phyloP scores from a whole-genome alignment of 148 eudicot species.

The Camellia lanceoleosa region DNA sequence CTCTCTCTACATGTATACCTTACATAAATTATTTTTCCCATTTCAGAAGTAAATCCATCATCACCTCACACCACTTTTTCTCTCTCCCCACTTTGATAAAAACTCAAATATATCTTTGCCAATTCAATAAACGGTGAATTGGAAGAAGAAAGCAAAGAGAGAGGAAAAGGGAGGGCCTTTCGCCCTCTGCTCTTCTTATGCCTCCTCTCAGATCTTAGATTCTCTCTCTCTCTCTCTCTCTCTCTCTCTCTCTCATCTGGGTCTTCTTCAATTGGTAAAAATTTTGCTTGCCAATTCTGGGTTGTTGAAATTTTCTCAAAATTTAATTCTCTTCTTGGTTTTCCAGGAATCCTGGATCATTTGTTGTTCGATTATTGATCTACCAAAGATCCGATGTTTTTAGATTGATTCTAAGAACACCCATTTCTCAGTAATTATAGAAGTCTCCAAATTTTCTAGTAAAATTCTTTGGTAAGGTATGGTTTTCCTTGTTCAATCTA shows the following conservation, averaged over 20 bases:
- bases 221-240: background rate
- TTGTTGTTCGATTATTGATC: constrained; percentile 41
- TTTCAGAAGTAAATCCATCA: constrained; percentile 31
- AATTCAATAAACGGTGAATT: constrained; percentile 14
- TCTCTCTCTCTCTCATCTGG: constrained; percentile 16
- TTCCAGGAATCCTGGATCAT: constrained; percentile 29
- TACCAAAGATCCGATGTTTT: constrained; percentile 52
- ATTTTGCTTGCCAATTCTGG: constrained; percentile 4
- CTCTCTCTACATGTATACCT: constrained; percentile 24
- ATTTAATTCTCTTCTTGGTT: constrained; percentile 13
- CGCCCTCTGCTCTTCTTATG: constrained; percentile 50
- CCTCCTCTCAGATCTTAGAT: constrained; percentile 67
- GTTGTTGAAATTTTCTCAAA: constrained; percentile 15
- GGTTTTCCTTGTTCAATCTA: constrained; percentile 18
- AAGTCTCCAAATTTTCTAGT: constrained; percentile 21
- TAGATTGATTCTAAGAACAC: constrained; percentile 31
- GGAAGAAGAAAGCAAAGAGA: constrained; percentile 7
- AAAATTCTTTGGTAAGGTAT: constrained; percentile 17
- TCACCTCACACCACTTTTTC: constrained; percentile 17
- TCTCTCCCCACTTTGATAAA: constrained; percentile 9
- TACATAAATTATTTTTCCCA: constrained; percentile 30
- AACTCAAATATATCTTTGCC: constrained; percentile 3
- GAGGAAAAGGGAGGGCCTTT: constrained; percentile 52
- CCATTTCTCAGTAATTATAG: constrained; percentile 26
- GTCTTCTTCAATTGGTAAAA: constrained; percentile 24